phyloP scores from a whole-genome alignment of 768 basidiomycete genomes.

The Termitomyces heimii region DNA sequence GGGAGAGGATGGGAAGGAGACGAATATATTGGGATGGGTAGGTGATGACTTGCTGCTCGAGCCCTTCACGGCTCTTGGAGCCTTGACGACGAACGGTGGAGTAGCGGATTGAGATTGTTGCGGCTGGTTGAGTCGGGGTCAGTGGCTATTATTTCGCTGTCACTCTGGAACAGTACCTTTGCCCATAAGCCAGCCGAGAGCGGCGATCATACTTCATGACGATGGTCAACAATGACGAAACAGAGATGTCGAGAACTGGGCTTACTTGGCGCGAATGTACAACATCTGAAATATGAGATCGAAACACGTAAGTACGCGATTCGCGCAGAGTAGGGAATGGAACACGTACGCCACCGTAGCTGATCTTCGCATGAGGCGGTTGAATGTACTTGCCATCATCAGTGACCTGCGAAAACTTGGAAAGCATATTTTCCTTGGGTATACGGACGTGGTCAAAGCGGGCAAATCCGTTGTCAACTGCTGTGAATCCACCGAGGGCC shows the following conservation, averaged over 20 bases:
- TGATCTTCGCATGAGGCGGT: constrained; percentile 69
- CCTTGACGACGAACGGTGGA: constrained; percentile 70
- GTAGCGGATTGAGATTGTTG: constrained; percentile 66
- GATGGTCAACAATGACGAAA: not conserved
- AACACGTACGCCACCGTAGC: constrained; percentile 63
- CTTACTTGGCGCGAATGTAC: constrained; percentile 62
- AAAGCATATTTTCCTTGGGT: constrained; percentile 68
- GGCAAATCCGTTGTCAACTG: constrained; percentile 65
- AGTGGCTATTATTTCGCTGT: not conserved
- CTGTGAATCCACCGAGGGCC: constrained; percentile 38
- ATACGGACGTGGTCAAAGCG: constrained; percentile 61
- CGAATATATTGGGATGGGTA: constrained; percentile 75
- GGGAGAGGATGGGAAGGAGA: constrained; percentile 63
- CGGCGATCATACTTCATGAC: constrained; percentile 52
- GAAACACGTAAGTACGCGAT: not conserved
- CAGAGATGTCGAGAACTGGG: not conserved
- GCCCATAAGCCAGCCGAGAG: constrained; percentile 57
- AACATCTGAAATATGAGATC: constrained; percentile 46
- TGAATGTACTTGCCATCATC: constrained; percentile 56
- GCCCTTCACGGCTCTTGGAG: constrained; percentile 36
- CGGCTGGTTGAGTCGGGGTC: constrained; percentile 27
- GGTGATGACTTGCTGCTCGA: constrained; percentile 62
- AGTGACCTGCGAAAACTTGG: constrained; percentile 66
- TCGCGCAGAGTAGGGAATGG: not conserved
- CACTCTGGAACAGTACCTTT: constrained; percentile 39